phyloP scores from a whole-genome alignment of 805 yeast genomes.

The Jamesozyma hellenica region DNA sequence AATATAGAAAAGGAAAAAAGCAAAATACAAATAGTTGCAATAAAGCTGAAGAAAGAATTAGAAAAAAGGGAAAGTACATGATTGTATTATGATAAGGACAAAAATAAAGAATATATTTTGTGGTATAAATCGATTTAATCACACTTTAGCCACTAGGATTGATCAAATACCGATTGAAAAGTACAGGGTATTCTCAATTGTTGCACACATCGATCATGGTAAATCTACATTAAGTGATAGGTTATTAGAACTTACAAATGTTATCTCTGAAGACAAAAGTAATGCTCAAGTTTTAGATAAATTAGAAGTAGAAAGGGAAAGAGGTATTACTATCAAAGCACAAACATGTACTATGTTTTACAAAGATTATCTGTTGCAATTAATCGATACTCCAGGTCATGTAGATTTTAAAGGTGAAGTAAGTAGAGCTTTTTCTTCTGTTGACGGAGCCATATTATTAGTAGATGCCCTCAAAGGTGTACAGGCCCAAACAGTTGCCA shows the following conservation, averaged over 20 bases:
- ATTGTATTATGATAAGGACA: neutral
- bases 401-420: slow-evolving; percentile 89
- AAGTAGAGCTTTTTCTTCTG: slow-evolving; percentile 86
- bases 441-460: slow-evolving; percentile 83
- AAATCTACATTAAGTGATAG: slow-evolving; percentile 87
- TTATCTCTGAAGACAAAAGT: slow-evolving; percentile 51
- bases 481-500: slow-evolving; percentile 98
- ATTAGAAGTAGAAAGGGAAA: slow-evolving; percentile 86
- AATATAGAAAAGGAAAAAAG: no score
- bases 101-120: neutral
- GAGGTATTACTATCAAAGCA: slow-evolving; percentile 95
- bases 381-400: slow-evolving; percentile 97
- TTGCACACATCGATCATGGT: slow-evolving; percentile 90
- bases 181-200: slow-evolving; percentile 85
- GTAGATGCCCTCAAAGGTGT: slow-evolving; percentile 96
- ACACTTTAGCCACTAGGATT: slow-evolving; percentile 44
- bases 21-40: no score
- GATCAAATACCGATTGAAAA: slow-evolving; percentile 71
- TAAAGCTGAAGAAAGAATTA: no score
- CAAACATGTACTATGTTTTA: slow-evolving; percentile 94
- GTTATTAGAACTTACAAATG: slow-evolving; percentile 78
- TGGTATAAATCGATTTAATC: neutral
- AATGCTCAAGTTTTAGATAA: slow-evolving; percentile 83
- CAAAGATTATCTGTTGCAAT: slow-evolving; percentile 66
- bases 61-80: no score